Base-by-base conservation (phyloP, 2,329 filamentous ascomycete species). In the Colletotrichum sp. region DNA sequence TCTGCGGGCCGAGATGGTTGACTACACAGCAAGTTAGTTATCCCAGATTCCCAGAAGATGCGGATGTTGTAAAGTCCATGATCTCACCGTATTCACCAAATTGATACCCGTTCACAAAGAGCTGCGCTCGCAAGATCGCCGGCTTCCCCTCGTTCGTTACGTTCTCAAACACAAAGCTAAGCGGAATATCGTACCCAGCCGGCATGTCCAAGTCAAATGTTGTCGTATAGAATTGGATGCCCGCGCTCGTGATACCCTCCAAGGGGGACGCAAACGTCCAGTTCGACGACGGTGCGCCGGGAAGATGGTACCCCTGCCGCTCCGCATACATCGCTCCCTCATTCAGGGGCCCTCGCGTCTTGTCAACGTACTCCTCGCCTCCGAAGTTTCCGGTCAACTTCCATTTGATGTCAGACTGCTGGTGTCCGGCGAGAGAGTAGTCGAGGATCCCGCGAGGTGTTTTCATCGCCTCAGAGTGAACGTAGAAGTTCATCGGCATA, bases 41-140 rank as follows among this genome's bases (percentile, higher is more conserved):
- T 7, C 7, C 32, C 61, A 16, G n/a, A 24, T 21, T 24, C n/a
- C 10, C n/a, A 64, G 2, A 28, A 10, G 15, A 21, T 36, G 18
- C 15, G 15, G n/a, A 10, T 4, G 21, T 39, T 28, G 30, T 9
- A 18, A 39, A n/a, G 3, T 7, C 12, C 24, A 59, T 21, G 16
- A 26, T 15, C 34, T 36, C 12, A 64, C 61, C 21, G 67, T 82
- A 84, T 78, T 85, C 83, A 65, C 85, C 85, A 76, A 91, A 94
- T 83, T 94, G 93, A 84, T 91, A 95, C 3, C 93, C 93, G 80
- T 95, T 95, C 66, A 95, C 90, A 79, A 89, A 95, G 8, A 95
- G 81, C 83, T 93, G 91, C 5, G 85, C 89, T 32, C 93, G 86
- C 78, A 92, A 93, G 12, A 78, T 76, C 1, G 72, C 24, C 13